Base-by-base conservation (phyloP, 129 eudicot genomes). In the Pseudognaphalium luteoalbum region DNA sequence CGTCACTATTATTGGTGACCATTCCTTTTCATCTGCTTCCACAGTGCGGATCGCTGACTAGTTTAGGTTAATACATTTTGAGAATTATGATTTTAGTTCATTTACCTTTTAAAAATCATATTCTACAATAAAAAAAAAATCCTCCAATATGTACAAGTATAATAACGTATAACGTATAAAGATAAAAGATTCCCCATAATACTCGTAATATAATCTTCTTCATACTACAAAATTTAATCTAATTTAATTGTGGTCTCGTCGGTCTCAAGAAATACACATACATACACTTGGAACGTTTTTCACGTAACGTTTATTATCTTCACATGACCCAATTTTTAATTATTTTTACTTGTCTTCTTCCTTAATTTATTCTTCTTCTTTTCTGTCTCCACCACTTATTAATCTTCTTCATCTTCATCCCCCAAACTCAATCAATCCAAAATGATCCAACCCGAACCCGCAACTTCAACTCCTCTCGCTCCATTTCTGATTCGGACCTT, bases 401-500 rank as follows among this genome's bases (percentile, higher is more conserved):
- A 66, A 58, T 3, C 50, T 19, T 25, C 28, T 44, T 81, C 75
- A 32, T 25, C 28, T 25, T 25, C 28, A 57, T 60, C 65, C 58
- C 61, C 30, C 17, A 17, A 34, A 16, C 19, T 25, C 39, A 16
- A 10, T 44, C 35, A 47, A 15, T 20, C 41, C 15, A 34, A 63
- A 34, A 81, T 51, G 77, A 81, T 80, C 86, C 85, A 83, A 71
- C 32, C 64, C 65, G 76, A 83, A 9, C 44, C 61, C 7, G 30
- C 81, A 3, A 44, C 86, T 19, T 14, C 54, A 14, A 32, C 85
- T 69, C 32, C 85, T 87, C 81, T 83, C 63, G 83, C 87, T 68
- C 83, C 86, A 33, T 60, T 87, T 30, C 82, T 93, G 28, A 66
- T 88, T 42, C 77, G 85, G 5, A 85, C 85, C 75, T 9, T 93